Evolutionary conservation across 2,329 filamentous ascomycete species (phyloP), one percentile per base, ranked within the genome.

Genomic region (Colletotrichum higginsianum): DNA sequence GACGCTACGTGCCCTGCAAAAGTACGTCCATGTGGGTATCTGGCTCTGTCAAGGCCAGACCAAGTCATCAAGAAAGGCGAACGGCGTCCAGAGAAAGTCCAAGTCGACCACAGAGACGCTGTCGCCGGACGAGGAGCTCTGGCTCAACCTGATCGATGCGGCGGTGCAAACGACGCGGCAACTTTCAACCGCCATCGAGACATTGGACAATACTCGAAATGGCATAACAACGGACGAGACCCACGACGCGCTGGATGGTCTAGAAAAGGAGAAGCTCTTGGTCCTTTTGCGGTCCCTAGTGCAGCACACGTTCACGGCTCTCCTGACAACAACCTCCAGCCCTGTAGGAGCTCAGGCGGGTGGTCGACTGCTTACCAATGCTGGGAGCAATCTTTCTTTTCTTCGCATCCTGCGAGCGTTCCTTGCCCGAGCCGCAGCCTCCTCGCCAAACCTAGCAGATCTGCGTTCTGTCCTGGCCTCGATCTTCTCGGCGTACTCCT

Each of bases 401-500:
- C 87, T 99, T 13, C 93, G 93, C 67, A 94, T 99, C 75, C 87
- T 99, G 16, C 91, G 95, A 60, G 93, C 94, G 7, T 99, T 99
- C 80, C 89, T 99, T 40, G 91, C 93, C 0, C 91, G 94, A 56
- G 96, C 95, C 0, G 93, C 94, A 0, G 88, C 90, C 30, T 91
- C 92, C 21, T 97, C 95, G 0, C 95, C 96, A 0, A 97, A 93
- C 15, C 86, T 99, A 2, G 92, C 94, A 1, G 95, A 98, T 79
- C 87, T 99, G 3, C 92, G 96, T 55, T 89, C 90, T 8, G 95
- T 98, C 0, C 88, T 99, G 2, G 86, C 90, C 1, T 96, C 95
- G 15, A 96, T 99, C 66, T 98, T 99, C 82, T 91, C 96, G 0
- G 96, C 96, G 0, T 99, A 99, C 79, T 92, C 95, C 0, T 98